Evolutionary conservation across 495 filamentous ascomycete genomes (phyloP).

Genomic region (Massariosphaeria phaeospora): DNA sequence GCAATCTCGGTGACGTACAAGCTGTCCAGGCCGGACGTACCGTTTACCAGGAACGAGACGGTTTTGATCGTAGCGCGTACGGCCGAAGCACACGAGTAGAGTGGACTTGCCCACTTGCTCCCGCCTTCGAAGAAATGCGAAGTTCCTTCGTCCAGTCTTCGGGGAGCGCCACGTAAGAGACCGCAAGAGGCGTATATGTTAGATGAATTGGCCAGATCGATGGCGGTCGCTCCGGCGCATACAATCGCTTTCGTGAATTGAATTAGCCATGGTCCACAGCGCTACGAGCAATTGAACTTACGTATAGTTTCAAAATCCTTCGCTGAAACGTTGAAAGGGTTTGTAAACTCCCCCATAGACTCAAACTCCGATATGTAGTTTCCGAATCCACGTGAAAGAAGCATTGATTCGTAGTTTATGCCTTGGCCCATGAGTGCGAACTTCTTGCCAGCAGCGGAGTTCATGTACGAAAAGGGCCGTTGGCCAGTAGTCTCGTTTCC

Average conservation of each 20-base stretch:
- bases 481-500: slow-evolving; percentile 10
- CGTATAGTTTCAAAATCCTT: slow-evolving; percentile 26
- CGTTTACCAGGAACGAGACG: slow-evolving; percentile 40
- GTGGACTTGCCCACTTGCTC: slow-evolving; percentile 40
- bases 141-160: slow-evolving; percentile 33
- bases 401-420: background rate
- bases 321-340: slow-evolving; percentile 33
- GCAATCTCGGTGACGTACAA: slow-evolving; percentile 33
- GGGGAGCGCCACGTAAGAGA: slow-evolving; percentile 40
- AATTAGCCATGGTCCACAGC: slow-evolving; percentile 28
- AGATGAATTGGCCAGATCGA: slow-evolving; percentile 41
- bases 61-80: slow-evolving; percentile 45
- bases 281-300: background rate
- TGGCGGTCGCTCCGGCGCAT: slow-evolving; percentile 32
- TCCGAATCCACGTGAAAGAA: slow-evolving; percentile 6
- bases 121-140: slow-evolving; percentile 36
- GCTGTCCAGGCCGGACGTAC: slow-evolving; percentile 31
- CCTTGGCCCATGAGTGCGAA: slow-evolving; percentile 7
- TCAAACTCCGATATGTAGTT: no score
- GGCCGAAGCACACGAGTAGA: slow-evolving; percentile 44
- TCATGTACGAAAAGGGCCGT: slow-evolving; percentile 39
- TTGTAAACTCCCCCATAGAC: no score
- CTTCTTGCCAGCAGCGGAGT: slow-evolving; percentile 36
- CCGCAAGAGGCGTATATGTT: slow-evolving; percentile 43
- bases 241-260: slow-evolving; percentile 24